Base-by-base conservation (phyloP, 1,284 basidiomycete genomes). In the Wallemia mellicola region DNA sequence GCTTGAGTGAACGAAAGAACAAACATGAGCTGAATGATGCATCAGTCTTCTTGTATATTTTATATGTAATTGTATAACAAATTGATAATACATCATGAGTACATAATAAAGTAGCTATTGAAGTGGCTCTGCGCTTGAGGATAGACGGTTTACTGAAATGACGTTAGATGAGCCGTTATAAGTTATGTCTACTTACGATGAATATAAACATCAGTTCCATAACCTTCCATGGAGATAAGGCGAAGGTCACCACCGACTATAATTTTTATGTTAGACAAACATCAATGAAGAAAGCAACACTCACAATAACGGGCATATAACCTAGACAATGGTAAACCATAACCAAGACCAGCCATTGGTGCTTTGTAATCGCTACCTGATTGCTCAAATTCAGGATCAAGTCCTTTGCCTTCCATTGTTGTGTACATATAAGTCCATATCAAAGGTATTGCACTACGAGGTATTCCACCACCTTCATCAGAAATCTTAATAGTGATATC, bases 351-450 rank as follows among this genome's bases (percentile, higher is more conserved):
- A 2, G 9, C 30, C 3, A 24, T 57, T 26, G 24, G 30, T 55
- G 63, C 63, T 68, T 89, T 88, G 71, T 96, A 96, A 71, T 98
- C 92, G 61, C 82, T 85, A 25, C 81, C 82, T 17, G 25, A 27
- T 24, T 27, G 24, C 63, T 83, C 80, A 69, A 92, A 91, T 65
- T 91, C 73, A 67, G 83, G 81, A 64, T 88, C 86, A 54, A 96
- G 77, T 27, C 79, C 81, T 70, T 88, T 83, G 2, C 80, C 80
- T 59, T 86, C 83, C 79, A 96, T 95, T 1, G 94, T 99, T 30
- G 94, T 98, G 69, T 98, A 98, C 69, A 75, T 92, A 71, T 92
- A 98, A 61, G 91, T 96, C 92, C 92, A 98, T 59, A 96, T 94
- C 59, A 94, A 76, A 2, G 88, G 86, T 28, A 96, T 83, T 0